Evolutionary conservation across 2,329 filamentous ascomycete species (phyloP), one percentile per base, ranked within the genome.

Genomic region (Fusarium virguliforme): DNA sequence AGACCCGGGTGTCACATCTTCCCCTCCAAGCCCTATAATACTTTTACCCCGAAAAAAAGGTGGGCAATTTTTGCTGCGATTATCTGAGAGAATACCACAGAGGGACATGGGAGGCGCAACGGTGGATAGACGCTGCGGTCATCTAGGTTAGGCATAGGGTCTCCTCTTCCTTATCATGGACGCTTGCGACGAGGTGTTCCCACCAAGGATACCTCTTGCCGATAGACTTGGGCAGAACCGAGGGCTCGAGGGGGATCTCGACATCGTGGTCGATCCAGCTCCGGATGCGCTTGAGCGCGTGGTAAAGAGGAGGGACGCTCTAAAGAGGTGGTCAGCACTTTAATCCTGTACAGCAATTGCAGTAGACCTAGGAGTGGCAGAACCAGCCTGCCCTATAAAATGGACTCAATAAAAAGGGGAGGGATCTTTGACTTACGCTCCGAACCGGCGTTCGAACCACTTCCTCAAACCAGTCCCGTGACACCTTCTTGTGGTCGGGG

Each of bases 231-330:
- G 74, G 56, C 13, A 78, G 43, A 38, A 63, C 43, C 40, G 41
- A 37, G 37, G 60, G 61, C 35, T 60, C 65, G 40, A 59, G 46
- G 6, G 67, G 65, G 40, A 74, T 28, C 37, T 70, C 64, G 34
- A 79, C 65, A 10, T 80, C 77, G 8, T 46, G 41, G 28, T 78
- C 71, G 38, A 83, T 79, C 81, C 81, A 83, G 24, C 12, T 35
- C 76, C 80, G 80, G 22, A 82, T 81, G 35, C 78, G 70, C 56
- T 75, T 59, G 15, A 83, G 71, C 12, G 79, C 76, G 1, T 70
- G 58, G 55, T 79, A 81, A 6, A 83, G 73, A 13, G 82, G 82
- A 24, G 82, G 82, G 3, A 83, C 82, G 61, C 81, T 83, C 82
- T 83, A 66, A 54, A 55, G 13, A 41, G 38, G 38, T 65, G 24